Evolutionary conservation across 148 eudicot genomes (phyloP).

Genomic region (Simmondsia chinensis): DNA sequence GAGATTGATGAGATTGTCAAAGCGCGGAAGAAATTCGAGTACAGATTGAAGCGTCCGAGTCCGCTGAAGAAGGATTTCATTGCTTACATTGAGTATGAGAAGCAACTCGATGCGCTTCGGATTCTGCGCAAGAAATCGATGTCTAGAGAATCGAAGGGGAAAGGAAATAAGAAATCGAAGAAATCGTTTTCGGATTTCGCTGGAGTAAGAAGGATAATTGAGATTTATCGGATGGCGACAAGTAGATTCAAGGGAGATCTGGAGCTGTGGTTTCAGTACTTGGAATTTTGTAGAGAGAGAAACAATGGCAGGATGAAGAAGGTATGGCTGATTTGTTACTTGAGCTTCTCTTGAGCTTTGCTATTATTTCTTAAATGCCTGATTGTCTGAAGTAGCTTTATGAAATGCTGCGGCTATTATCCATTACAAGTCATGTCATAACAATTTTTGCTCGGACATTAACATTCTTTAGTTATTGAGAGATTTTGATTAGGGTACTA

Average conservation of each 20-base stretch:
- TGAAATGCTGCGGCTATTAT: too few species aligned
- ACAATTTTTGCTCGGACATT: too few species aligned
- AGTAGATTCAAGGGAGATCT: constrained; percentile 79
- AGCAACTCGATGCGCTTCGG: constrained; percentile 43
- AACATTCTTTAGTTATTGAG: too few species aligned
- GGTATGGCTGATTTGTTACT: constrained; percentile 35
- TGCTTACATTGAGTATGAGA: constrained; percentile 69
- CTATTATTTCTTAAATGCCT: too few species aligned
- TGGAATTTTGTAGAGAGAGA: constrained; percentile 63
- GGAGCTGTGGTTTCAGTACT: constrained; percentile 72
- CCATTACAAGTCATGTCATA: too few species aligned
- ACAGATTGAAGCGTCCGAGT: constrained; percentile 60
- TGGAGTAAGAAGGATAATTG: constrained; percentile 48
- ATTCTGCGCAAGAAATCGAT: constrained; percentile 35
- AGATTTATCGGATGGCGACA: constrained; percentile 57
- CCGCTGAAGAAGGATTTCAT: constrained; percentile 62
- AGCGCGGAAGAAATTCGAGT: constrained; percentile 63
- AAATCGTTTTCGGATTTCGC: constrained; percentile 50
- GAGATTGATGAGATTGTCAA: constrained; percentile 69
- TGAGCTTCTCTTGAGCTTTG: too few species aligned
- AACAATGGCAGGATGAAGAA: constrained; percentile 70
- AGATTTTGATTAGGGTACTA: too few species aligned
- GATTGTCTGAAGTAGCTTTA: too few species aligned
- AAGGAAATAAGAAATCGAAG: constrained; percentile 30
- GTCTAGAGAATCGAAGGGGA: constrained; percentile 14